Conservation (phyloP, 169 alveolate genomes). For the Ichthyophthirius multifiliis region DNA sequence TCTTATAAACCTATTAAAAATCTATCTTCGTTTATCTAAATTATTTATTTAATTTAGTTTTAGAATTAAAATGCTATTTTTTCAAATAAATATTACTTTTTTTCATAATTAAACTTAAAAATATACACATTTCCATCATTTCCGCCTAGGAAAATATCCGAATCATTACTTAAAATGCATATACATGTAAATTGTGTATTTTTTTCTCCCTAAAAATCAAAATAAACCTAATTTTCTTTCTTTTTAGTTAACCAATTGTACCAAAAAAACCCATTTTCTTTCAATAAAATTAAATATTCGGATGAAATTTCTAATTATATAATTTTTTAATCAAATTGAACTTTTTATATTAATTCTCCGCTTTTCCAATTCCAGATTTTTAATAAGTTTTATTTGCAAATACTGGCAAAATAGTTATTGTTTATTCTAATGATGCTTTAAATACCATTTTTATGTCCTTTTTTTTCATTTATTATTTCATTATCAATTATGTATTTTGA, state of each 20-base stretch:
- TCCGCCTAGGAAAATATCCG: not conserved
- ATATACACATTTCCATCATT: not conserved
- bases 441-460: not conserved
- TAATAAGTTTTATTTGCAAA: not conserved
- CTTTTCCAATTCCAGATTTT: slow-evolving; percentile 8
- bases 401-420: not conserved
- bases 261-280: not conserved
- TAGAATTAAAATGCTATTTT: not conserved
- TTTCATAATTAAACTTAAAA: not conserved
- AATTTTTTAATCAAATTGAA: not conserved
- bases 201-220: not conserved
- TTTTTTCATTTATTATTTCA: not conserved
- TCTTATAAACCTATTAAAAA: not conserved
- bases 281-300: not conserved
- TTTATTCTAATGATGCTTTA: not conserved
- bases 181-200: not conserved
- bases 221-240: not conserved
- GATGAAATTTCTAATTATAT: not conserved
- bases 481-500: not conserved
- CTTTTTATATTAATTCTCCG: not conserved
- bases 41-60: not conserved
- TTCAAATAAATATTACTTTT: not conserved
- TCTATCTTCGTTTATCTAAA: not conserved
- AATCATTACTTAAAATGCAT: not conserved
- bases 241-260: not conserved